Conservation (phyloP, 805 yeast species). For the Spathaspora sp. region DNA sequence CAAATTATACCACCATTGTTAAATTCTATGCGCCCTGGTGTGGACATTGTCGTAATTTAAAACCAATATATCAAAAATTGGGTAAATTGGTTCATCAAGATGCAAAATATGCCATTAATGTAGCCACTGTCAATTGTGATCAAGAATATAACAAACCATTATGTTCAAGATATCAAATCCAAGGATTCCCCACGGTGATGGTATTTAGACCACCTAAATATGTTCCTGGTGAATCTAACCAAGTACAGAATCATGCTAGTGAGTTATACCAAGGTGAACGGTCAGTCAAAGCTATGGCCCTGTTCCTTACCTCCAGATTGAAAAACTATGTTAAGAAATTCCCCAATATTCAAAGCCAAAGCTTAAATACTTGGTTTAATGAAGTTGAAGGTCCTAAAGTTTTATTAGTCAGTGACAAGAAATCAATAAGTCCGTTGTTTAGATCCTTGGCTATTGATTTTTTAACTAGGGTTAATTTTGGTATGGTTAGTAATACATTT, state of each 20-base stretch:
- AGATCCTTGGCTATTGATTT: slow-evolving; percentile 72
- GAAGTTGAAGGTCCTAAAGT: slow-evolving; percentile 36
- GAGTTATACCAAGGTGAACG: slow-evolving; percentile 66
- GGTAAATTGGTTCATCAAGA: slow-evolving; percentile 56
- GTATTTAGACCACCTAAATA: slow-evolving; percentile 80
- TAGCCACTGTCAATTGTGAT: slow-evolving; percentile 88
- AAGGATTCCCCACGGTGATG: slow-evolving; percentile 82
- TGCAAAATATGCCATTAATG: slow-evolving; percentile 46
- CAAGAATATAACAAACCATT: slow-evolving; percentile 59
- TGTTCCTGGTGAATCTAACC: slow-evolving; percentile 13
- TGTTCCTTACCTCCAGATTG: slow-evolving; percentile 53
- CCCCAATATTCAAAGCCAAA: slow-evolving; percentile 21
- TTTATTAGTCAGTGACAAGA: slow-evolving; percentile 51
- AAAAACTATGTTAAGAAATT: slow-evolving; percentile 64
- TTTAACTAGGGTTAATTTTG: slow-evolving; percentile 48
- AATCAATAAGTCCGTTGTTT: slow-evolving; percentile 48
- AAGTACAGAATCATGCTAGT: slow-evolving; percentile 37
- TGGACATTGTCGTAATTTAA: slow-evolving; percentile 80
- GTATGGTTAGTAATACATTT: slow-evolving; percentile 31
- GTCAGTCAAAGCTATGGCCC: slow-evolving; percentile 48
- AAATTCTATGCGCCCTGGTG: slow-evolving; percentile 99
- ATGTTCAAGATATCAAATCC: slow-evolving; percentile 61
- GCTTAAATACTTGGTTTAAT: slow-evolving; percentile 24
- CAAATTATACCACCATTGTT: slow-evolving; percentile 78
- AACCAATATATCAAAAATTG: slow-evolving; percentile 59